These are phyloP conservation scores for Phytophthora brassicae DNA, from an alignment of 352 stramenopile genomes.

Conservation along the genomic window DNA sequence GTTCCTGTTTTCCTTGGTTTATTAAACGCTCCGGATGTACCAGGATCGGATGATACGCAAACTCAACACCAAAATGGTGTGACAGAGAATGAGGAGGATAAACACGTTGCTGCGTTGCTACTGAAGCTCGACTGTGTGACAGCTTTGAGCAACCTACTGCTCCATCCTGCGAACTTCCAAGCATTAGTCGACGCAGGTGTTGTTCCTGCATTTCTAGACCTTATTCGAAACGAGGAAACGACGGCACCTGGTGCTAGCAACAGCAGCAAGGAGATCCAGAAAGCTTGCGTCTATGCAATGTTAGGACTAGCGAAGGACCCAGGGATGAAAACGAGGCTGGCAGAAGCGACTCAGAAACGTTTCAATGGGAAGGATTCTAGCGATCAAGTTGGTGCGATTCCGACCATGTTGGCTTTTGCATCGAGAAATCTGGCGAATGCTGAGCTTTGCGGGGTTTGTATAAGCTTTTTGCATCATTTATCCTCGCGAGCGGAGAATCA, in stretches of 20 bases:
- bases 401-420: slow-evolving; percentile 66
- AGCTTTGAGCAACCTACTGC: slow-evolving; percentile 79
- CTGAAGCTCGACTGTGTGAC: slow-evolving; percentile 82
- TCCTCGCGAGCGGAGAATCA: slow-evolving; percentile 69
- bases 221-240: slow-evolving; percentile 46
- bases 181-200: slow-evolving; percentile 79
- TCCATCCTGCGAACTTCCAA: slow-evolving; percentile 79
- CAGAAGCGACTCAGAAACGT: slow-evolving; percentile 37
- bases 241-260: slow-evolving; percentile 16
- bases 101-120: slow-evolving; percentile 35
- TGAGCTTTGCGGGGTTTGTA: slow-evolving; percentile 66
- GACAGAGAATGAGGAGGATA: slow-evolving; percentile 21
- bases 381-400: slow-evolving; percentile 51
- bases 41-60: neutral
- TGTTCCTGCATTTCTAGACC: slow-evolving; percentile 61
- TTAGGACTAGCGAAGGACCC: slow-evolving; percentile 68
- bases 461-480: slow-evolving; percentile 73
- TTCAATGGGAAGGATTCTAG: slow-evolving; percentile 21
- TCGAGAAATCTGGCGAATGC: slow-evolving; percentile 55
- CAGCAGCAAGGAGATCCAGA: slow-evolving; percentile 66
- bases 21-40: slow-evolving; percentile 31
- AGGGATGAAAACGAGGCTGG: slow-evolving; percentile 71
- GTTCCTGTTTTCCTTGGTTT: slow-evolving; percentile 58
- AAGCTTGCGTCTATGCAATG: slow-evolving; percentile 80
- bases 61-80: slow-evolving; percentile 2